phyloP scores from a whole-genome alignment of 2,329 filamentous ascomycete species.

The Penicillium sp. region DNA sequence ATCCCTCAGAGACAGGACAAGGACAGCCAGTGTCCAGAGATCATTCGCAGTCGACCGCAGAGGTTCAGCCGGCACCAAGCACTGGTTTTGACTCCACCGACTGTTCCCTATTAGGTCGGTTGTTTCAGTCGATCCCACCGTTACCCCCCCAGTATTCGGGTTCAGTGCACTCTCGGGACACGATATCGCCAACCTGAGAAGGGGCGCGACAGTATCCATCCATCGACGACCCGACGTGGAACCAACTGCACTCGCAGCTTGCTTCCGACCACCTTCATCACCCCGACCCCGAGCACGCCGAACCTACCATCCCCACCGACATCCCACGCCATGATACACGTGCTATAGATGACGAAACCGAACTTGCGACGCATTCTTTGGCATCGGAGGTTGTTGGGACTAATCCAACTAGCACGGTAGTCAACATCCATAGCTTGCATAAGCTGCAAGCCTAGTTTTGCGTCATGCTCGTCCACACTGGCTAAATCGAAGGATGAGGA shows the following conservation, averaged over 20 bases:
- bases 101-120: constrained; percentile 68
- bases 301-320: constrained; percentile 13
- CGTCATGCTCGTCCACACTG: no score
- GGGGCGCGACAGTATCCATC: constrained; percentile 31
- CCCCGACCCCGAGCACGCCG: not conserved
- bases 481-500: no score
- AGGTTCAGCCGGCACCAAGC: constrained; percentile 3
- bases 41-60: constrained; percentile 19
- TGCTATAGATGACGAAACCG: constrained; percentile 11
- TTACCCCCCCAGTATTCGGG: not conserved
- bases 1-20: not conserved
- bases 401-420: no score
- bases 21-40: constrained; percentile 13
- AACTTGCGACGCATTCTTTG: constrained; percentile 23
- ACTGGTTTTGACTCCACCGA: constrained; percentile 44
- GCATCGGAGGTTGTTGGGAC: constrained; percentile 12
- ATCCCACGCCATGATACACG: constrained; percentile 19
- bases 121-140: constrained; percentile 58
- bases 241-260: constrained; percentile 18
- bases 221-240: constrained; percentile 31
- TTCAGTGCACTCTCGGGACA: not conserved
- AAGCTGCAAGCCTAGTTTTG: no score
- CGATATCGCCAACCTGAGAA: constrained; percentile 24
- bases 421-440: no score
- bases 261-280: not conserved